phyloP scores from a whole-genome alignment of 805 yeast species.

The Isabelozyma heimii region DNA sequence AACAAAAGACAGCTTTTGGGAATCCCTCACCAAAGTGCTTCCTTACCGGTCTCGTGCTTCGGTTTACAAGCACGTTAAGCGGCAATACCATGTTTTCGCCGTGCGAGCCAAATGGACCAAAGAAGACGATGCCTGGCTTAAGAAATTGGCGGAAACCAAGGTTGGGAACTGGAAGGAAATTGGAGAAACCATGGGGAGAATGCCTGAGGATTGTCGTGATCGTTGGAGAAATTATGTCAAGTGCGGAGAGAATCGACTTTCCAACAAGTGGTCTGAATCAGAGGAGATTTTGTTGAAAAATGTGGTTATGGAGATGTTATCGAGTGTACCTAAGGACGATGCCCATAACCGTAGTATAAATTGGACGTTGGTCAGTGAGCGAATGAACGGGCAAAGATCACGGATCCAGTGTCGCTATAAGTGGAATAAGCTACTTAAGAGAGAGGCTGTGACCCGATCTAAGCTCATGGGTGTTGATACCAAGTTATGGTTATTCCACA shows the following conservation, averaged over 20 bases:
- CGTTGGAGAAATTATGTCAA: slow-evolving; percentile 94
- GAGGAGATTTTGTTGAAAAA: slow-evolving; percentile 63
- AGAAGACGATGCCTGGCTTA: slow-evolving; percentile 72
- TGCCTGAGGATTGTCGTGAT: slow-evolving; percentile 98
- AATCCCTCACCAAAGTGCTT: slow-evolving; percentile 67
- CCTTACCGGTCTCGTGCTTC: slow-evolving; percentile 88
- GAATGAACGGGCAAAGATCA: slow-evolving; percentile 84
- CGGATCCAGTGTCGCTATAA: slow-evolving; percentile 94
- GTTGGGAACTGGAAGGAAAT: slow-evolving; percentile 88
- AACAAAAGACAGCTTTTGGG: slow-evolving; percentile 90
- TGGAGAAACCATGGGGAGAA: slow-evolving; percentile 76
- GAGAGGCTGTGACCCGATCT: slow-evolving; percentile 42
- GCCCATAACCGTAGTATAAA: slow-evolving; percentile 46
- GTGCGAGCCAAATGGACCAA: slow-evolving; percentile 89
- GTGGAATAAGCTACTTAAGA: slow-evolving; percentile 79
- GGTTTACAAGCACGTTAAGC: slow-evolving; percentile 86
- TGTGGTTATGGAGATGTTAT: slow-evolving; percentile 18
- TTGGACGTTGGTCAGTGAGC: slow-evolving; percentile 90
- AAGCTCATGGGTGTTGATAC: slow-evolving; percentile 30
- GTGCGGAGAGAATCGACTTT: slow-evolving; percentile 76
- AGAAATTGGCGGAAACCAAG: slow-evolving; percentile 58
- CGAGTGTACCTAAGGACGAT: slow-evolving; percentile 11
- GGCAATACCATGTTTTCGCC: slow-evolving; percentile 83
- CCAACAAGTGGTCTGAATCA: slow-evolving; percentile 73
- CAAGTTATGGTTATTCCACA: slow-evolving; percentile 37